Conservation (phyloP, 305 asterid genomes). For the Rubia tinctorum region DNA sequence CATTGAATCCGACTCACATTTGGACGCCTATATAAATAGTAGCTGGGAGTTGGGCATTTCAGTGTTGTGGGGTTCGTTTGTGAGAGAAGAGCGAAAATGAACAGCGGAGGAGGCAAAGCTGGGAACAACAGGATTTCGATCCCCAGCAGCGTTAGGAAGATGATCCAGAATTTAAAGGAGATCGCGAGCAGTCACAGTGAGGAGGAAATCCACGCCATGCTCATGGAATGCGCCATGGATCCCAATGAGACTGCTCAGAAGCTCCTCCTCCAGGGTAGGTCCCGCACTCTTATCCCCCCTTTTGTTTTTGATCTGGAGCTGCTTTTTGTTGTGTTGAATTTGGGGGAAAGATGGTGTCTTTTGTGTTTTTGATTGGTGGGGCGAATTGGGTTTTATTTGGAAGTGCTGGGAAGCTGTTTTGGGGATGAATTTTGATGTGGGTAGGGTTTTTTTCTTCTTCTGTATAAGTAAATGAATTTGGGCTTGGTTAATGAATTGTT, state of each 20-base stretch:
- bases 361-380: background rate
- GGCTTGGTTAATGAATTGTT: background rate
- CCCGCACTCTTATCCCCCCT: background rate
- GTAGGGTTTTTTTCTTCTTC: background rate
- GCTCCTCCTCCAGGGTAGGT: conserved; percentile 95
- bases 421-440: background rate
- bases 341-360: background rate
- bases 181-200: conserved; percentile 84
- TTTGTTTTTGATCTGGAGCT: conserved; percentile 30
- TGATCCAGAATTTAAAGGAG: conserved; percentile 84
- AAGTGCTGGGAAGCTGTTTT: background rate
- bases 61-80: conserved; percentile 2
- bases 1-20: background rate
- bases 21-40: background rate
- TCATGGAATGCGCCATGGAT: conserved; percentile 93
- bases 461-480: background rate
- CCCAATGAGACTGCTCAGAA: conserved; percentile 88
- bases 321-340: background rate
- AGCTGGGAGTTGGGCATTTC: background rate
- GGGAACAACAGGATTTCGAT: conserved; percentile 72
- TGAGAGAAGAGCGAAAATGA: conserved; percentile 34
- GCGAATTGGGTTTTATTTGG: background rate
- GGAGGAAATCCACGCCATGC: conserved; percentile 93
- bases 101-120: conserved; percentile 33
- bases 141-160: conserved; percentile 66